Percentiles rank a stretch among this genome's conserved stretches.
Conservation (phyloP, 192 early-diverging fungal species). For the Podila epicladia region DNA sequence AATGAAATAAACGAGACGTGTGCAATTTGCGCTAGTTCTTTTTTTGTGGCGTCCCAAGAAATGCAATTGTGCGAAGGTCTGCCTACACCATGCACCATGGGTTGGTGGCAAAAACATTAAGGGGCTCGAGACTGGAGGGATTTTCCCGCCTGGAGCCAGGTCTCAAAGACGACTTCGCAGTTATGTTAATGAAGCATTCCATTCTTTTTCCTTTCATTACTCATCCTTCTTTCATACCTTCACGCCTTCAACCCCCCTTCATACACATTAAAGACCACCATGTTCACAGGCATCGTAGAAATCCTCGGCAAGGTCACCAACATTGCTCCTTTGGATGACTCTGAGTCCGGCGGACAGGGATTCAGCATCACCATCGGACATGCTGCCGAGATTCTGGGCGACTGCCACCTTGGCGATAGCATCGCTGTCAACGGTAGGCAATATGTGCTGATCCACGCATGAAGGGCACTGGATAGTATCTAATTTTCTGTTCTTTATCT, state of each 20-base stretch:
- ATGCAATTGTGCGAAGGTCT: too few species aligned
- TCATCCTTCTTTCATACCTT: not conserved
- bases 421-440: constrained; percentile 88
- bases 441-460: not conserved
- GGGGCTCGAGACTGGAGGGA: too few species aligned
- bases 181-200: too few species aligned
- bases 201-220: not conserved
- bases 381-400: constrained; percentile 74
- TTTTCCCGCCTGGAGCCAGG: too few species aligned
- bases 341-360: constrained; percentile 85
- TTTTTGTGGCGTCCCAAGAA: too few species aligned
- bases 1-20: too few species aligned
- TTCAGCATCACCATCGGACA: constrained; percentile 85
- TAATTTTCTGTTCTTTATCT: not conserved
- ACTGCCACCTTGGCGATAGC: constrained; percentile 93
- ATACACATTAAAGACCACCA: constrained; percentile 32
- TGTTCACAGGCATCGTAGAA: constrained; percentile 99
- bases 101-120: too few species aligned
- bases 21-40: too few species aligned
- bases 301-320: constrained; percentile 80
- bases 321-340: constrained; percentile 75
- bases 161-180: too few species aligned
- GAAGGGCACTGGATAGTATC: not conserved
- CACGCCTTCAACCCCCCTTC: not conserved
- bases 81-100: too few species aligned